Evolutionary conservation across 495 filamentous ascomycete genomes (phyloP).

Genomic region (Hyphodiscus hymeniophilus): DNA sequence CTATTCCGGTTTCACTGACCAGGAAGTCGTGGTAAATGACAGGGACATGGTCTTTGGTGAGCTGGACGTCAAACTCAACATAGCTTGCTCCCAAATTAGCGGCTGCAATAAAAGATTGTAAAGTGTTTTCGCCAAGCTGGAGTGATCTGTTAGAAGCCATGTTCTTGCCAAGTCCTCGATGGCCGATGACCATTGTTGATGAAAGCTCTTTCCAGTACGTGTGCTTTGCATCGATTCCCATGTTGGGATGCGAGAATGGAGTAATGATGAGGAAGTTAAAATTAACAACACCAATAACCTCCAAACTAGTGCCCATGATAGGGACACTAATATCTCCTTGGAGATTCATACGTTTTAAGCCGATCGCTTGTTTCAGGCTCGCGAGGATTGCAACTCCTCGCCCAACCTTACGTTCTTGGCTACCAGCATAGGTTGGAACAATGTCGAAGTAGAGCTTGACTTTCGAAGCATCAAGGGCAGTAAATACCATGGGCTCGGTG

Average conservation of each 20-base stretch:
- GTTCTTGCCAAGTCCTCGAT: slow-evolving; percentile 92
- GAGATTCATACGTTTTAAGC: slow-evolving; percentile 67
- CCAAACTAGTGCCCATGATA: slow-evolving; percentile 72
- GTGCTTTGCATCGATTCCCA: slow-evolving; percentile 79
- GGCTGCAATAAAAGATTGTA: slow-evolving; percentile 91
- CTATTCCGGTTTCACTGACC: slow-evolving; percentile 96
- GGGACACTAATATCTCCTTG: slow-evolving; percentile 92
- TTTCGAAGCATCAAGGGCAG: slow-evolving; percentile 63
- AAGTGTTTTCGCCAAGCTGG: slow-evolving; percentile 92
- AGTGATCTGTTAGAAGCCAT: slow-evolving; percentile 69
- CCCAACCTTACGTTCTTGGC: slow-evolving; percentile 78
- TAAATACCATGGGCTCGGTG: slow-evolving; percentile 87
- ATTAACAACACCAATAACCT: slow-evolving; percentile 87
- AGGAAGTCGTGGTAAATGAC: slow-evolving; percentile 99
- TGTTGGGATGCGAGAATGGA: slow-evolving; percentile 87
- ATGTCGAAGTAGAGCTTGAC: slow-evolving; percentile 93
- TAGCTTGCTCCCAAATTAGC: slow-evolving; percentile 88
- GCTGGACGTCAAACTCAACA: slow-evolving; percentile 92
- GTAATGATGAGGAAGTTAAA: slow-evolving; percentile 97
- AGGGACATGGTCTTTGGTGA: slow-evolving; percentile 97
- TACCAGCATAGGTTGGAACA: slow-evolving; percentile 93
- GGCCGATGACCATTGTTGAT: slow-evolving; percentile 86
- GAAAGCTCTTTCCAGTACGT: slow-evolving; percentile 91
- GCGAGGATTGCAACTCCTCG: slow-evolving; percentile 85
- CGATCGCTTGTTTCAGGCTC: slow-evolving; percentile 71